Evolutionary conservation across 1,284 basidiomycete species (phyloP).

Genomic region (Ceratobasidium sp.): DNA sequence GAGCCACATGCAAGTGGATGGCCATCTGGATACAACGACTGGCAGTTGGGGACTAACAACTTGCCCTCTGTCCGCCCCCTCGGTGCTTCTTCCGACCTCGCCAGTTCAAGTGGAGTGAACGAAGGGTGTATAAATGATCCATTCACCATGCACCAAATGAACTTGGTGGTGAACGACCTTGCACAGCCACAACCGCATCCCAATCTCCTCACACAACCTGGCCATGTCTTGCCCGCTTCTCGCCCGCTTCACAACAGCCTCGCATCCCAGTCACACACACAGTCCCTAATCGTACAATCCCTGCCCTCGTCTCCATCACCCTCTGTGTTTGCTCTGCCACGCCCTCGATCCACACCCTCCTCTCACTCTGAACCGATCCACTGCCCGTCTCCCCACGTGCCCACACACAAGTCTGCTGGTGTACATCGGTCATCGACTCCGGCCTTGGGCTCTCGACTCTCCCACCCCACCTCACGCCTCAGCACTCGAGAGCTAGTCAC

Average conservation of each 20-base stretch:
- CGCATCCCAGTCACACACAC: not conserved
- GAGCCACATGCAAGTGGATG: not conserved
- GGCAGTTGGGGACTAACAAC: not conserved
- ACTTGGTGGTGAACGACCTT: not conserved
- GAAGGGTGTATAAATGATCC: not conserved
- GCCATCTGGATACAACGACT: not conserved
- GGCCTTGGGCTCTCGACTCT: not conserved
- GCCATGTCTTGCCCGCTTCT: not conserved
- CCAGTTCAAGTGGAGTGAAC: not conserved
- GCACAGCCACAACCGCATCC: not conserved
- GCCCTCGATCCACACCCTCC: not conserved
- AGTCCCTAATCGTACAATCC: not conserved
- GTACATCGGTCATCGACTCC: not conserved
- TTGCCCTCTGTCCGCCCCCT: not conserved
- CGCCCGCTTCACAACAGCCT: not conserved
- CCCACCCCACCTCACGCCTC: not conserved
- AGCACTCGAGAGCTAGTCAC: conserved; percentile 8
- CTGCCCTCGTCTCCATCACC: not conserved
- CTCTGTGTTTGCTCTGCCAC: not conserved
- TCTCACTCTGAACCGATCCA: conserved; percentile 2
- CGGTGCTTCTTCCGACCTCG: not conserved
- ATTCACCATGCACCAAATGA: conserved; percentile 1
- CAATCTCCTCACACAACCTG: not conserved
- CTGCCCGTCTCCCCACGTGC: not conserved
- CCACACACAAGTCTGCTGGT: not conserved